Conservation (phyloP, 805 yeast species). For the Komagataella pseudopastoris region DNA sequence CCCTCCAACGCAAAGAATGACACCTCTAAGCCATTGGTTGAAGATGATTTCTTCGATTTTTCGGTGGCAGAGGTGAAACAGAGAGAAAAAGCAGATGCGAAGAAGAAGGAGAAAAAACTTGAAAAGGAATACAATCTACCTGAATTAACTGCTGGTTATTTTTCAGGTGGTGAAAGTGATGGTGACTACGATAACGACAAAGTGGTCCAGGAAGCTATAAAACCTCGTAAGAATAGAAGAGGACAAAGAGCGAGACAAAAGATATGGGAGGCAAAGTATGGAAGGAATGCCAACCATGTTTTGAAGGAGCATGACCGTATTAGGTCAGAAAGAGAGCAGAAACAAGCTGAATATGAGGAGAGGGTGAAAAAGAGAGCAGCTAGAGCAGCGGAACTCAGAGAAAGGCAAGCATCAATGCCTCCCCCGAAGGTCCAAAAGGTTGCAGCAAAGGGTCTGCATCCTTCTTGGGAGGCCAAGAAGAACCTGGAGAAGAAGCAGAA, state of each 20-base stretch:
- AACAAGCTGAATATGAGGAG: constrained; percentile 56
- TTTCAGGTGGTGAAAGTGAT: constrained; percentile 69
- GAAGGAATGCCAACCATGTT: constrained; percentile 73
- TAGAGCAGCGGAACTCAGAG: constrained; percentile 20
- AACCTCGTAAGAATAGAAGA: constrained; percentile 72
- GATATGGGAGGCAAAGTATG: constrained; percentile 91
- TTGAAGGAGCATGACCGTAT: constrained; percentile 45
- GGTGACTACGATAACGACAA: constrained; percentile 32
- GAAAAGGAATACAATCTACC: constrained; percentile 36
- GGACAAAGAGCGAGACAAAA: constrained; percentile 96
- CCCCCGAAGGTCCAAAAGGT: constrained; percentile 6
- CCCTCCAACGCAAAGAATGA: constrained; percentile 1
- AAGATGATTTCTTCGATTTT: constrained; percentile 23
- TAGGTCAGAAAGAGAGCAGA: constrained; percentile 40
- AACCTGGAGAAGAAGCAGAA: constrained; percentile 52
- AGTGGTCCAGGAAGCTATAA: constrained; percentile 36
- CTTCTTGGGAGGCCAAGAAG: constrained; percentile 96
- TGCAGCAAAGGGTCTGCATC: constrained; percentile 43
- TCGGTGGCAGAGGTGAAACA: constrained; percentile 16
- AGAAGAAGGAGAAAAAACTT: constrained; percentile 14
- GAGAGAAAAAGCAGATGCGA: neutral
- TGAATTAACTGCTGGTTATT: constrained; percentile 64
- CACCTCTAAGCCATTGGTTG: constrained; percentile 1
- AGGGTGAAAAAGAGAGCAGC: constrained; percentile 55
- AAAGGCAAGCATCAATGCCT: constrained; percentile 1